Conservation (phyloP, 208 protist genomes). For the Leishmania martiniquensis region DNA sequence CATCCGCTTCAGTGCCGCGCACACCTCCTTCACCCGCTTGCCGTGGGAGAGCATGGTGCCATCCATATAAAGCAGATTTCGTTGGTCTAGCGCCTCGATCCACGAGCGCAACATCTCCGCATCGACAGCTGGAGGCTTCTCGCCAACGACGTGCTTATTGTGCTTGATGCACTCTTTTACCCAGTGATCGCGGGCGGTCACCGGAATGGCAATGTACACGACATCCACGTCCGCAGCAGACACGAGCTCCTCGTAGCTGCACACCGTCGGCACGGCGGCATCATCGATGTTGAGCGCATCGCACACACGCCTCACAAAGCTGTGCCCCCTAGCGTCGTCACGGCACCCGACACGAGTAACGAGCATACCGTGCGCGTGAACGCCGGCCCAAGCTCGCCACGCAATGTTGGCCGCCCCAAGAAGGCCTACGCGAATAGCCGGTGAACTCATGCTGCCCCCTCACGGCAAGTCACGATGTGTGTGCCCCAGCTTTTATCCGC, state of each 20-base stretch:
- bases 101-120: slow-evolving; percentile 53
- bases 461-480: not conserved
- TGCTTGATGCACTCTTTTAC: slow-evolving; percentile 47
- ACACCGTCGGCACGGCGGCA: slow-evolving; percentile 12
- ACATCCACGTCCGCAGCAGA: slow-evolving; percentile 36
- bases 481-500: not conserved
- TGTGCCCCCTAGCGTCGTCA: slow-evolving; percentile 28
- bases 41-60: slow-evolving; percentile 65
- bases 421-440: slow-evolving; percentile 53
- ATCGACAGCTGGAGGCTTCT: slow-evolving; percentile 53
- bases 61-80: slow-evolving; percentile 67
- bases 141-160: slow-evolving; percentile 67
- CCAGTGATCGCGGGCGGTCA: slow-evolving; percentile 43
- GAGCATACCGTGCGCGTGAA: slow-evolving; percentile 35
- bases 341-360: slow-evolving; percentile 60
- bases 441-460: slow-evolving; percentile 7
- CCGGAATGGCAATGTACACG: slow-evolving; percentile 52
- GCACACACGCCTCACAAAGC: slow-evolving; percentile 41
- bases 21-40: slow-evolving; percentile 32
- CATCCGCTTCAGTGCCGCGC: slow-evolving; percentile 25
- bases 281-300: slow-evolving; percentile 19
- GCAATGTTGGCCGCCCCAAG: slow-evolving; percentile 55
- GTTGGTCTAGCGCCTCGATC: slow-evolving; percentile 48
- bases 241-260: slow-evolving; percentile 34
- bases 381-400: slow-evolving; percentile 46